Percentiles rank a stretch among this genome's conserved stretches.
Evolutionary conservation across 2,329 filamentous ascomycete species (phyloP).

Genomic region (Colletotrichum melonis): DNA sequence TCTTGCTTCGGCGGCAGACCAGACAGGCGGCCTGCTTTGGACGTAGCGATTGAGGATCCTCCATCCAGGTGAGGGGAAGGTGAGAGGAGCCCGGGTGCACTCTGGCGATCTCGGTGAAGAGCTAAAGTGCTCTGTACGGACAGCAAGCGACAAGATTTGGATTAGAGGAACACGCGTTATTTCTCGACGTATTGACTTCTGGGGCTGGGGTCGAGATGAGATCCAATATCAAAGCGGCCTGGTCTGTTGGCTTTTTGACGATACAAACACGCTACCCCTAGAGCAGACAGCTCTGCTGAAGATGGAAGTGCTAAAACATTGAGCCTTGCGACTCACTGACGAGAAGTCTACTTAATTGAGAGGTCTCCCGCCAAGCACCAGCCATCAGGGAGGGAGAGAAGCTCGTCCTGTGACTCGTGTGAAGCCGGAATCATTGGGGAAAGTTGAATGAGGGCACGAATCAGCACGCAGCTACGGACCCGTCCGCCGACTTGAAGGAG

Average conservation of each 20-base stretch:
- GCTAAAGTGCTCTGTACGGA: neutral
- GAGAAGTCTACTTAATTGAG: constrained; percentile 31
- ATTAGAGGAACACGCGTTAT: neutral
- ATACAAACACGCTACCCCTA: constrained; percentile 33
- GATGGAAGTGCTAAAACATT: constrained; percentile 32
- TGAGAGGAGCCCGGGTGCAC: constrained; percentile 32
- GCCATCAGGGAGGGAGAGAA: neutral
- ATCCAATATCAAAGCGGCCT: neutral
- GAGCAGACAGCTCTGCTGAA: constrained; percentile 36
- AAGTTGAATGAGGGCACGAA: constrained; percentile 34
- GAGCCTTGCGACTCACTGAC: constrained; percentile 8
- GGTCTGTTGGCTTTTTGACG: constrained; percentile 14
- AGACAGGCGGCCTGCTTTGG: constrained; percentile 66
- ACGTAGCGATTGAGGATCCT: constrained; percentile 34
- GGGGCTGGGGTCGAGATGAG: constrained; percentile 16
- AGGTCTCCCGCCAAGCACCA: neutral
- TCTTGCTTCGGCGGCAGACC: constrained; percentile 75
- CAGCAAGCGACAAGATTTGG: constrained; percentile 1
- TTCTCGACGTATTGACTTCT: neutral
- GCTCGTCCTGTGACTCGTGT: constrained; percentile 26
- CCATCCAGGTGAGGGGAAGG: constrained; percentile 36
- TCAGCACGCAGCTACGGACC: constrained; percentile 29
- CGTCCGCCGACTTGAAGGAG: constrained; percentile 17
- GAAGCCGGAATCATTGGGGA: constrained; percentile 34
- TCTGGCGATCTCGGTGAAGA: constrained; percentile 29